A percentile compares a stretch with the other conserved stretches of the same genome.
These are phyloP conservation scores for Lachnellula occidentalis DNA, from an alignment of 2,329 filamentous ascomycete genomes.

Conservation along the genomic window DNA sequence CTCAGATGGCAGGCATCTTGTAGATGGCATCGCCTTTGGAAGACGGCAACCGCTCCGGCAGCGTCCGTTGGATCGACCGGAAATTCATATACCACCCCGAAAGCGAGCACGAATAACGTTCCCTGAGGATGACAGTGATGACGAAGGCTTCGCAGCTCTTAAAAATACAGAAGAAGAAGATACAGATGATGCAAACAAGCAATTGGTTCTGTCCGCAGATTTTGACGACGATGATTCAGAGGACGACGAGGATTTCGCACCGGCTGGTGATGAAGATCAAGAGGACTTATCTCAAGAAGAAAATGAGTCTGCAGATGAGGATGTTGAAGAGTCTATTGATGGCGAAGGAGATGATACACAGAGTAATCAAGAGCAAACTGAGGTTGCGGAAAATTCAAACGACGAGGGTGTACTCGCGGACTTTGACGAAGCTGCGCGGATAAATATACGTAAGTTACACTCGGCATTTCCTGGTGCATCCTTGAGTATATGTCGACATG, in stretches of 20 bases:
- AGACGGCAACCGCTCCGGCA: slow-evolving; percentile 55
- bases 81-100: slow-evolving; percentile 65
- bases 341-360: slow-evolving; percentile 17
- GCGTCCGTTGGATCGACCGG: slow-evolving; percentile 54
- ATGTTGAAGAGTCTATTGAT: slow-evolving; percentile 4
- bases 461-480: slow-evolving; percentile 28
- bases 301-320: slow-evolving; percentile 25
- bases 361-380: background rate
- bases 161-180: slow-evolving; percentile 23
- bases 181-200: slow-evolving; percentile 27
- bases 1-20: slow-evolving; percentile 68
- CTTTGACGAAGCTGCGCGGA: slow-evolving; percentile 15
- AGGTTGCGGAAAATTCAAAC: background rate
- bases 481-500: slow-evolving; percentile 26
- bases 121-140: slow-evolving; percentile 35
- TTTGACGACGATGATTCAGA: slow-evolving; percentile 34
- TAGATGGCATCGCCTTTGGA: slow-evolving; percentile 83
- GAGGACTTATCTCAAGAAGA: slow-evolving; percentile 17
- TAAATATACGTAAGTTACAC: slow-evolving; percentile 27
- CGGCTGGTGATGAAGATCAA: slow-evolving; percentile 20
- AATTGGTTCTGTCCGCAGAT: slow-evolving; percentile 27
- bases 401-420: background rate
- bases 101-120: slow-evolving; percentile 57
- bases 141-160: slow-evolving; percentile 26
- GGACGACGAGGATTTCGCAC: slow-evolving; percentile 24